Evolutionary conservation across 1,284 basidiomycete genomes (phyloP).

Genomic region (Ustilago xerochloae): DNA sequence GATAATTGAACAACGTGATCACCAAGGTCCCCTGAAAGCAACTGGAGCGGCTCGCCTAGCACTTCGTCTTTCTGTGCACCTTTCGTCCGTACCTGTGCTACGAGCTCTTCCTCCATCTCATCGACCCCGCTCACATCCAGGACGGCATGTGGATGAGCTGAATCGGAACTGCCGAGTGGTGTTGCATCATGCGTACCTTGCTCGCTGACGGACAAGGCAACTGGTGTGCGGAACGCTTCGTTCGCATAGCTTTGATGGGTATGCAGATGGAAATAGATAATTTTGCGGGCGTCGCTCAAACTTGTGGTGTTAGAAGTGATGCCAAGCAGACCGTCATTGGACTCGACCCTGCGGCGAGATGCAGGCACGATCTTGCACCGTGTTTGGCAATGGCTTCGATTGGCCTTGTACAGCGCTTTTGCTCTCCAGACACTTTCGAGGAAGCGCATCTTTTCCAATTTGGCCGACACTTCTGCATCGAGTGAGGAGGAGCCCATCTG

Average conservation of each 20-base stretch:
- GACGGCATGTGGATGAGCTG: conserved; percentile 41
- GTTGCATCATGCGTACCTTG: not conserved
- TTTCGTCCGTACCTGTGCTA: conserved; percentile 43
- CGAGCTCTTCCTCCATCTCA: conserved; percentile 44
- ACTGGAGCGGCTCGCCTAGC: conserved; percentile 18
- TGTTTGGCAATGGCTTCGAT: conserved; percentile 45
- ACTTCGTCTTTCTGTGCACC: conserved; percentile 16
- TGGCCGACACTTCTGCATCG: conserved; percentile 43
- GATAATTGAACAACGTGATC: conserved; percentile 36
- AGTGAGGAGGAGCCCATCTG: conserved; percentile 13
- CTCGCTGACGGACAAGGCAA: conserved; percentile 32
- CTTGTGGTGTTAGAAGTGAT: not conserved
- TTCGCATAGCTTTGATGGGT: conserved; percentile 27
- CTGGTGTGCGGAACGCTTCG: conserved; percentile 32
- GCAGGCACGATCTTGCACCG: conserved; percentile 47
- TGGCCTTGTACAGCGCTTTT: conserved; percentile 61
- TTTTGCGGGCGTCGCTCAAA: conserved; percentile 36
- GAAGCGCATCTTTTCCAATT: conserved; percentile 63
- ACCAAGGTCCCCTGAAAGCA: conserved; percentile 35
- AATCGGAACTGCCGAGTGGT: conserved; percentile 32
- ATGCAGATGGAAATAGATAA: conserved; percentile 62
- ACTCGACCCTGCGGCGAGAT: conserved; percentile 8
- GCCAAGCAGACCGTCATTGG: conserved; percentile 11
- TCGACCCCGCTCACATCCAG: conserved; percentile 52
- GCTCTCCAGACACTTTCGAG: conserved; percentile 65